These are phyloP conservation scores for Leishmania major DNA, from an alignment of 208 protist genomes.

Conservation along the genomic window DNA sequence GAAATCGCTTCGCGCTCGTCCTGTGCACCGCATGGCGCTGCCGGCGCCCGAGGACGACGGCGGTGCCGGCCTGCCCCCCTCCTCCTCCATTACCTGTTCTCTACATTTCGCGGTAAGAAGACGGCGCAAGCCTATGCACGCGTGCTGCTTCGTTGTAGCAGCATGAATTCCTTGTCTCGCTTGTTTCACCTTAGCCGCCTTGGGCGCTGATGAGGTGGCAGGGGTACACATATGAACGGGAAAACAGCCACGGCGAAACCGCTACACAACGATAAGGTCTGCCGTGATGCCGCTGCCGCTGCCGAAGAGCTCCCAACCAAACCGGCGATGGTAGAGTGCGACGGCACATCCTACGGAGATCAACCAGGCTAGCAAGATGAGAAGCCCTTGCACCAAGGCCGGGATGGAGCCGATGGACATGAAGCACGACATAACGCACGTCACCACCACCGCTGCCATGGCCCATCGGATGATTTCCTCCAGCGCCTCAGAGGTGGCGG, in stretches of 20 bases:
- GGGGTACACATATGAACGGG: background rate
- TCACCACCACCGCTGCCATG: constrained; percentile 16
- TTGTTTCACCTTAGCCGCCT: background rate
- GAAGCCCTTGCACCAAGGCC: constrained; percentile 1
- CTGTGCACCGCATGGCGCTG: background rate
- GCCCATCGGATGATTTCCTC: constrained; percentile 22
- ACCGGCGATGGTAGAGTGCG: constrained; percentile 21
- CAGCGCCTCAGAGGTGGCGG: constrained; percentile 21
- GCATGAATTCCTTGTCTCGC: background rate
- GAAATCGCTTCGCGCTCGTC: background rate
- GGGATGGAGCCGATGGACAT: constrained; percentile 20
- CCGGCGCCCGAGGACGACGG: background rate
- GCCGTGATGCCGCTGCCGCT: constrained; percentile 27
- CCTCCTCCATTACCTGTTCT: background rate
- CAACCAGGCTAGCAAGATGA: constrained; percentile 18
- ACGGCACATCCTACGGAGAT: constrained; percentile 11
- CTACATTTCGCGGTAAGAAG: background rate
- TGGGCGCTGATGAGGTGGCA: background rate
- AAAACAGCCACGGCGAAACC: background rate
- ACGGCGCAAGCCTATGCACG: background rate
- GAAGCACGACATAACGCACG: constrained; percentile 7
- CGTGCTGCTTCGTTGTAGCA: background rate
- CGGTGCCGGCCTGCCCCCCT: background rate
- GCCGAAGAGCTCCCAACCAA: constrained; percentile 27
- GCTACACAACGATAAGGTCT: constrained; percentile 30